A percentile compares a stretch with the other conserved stretches of the same genome.
Conservation (phyloP, 768 basidiomycete species). For the Trametes villosa region DNA sequence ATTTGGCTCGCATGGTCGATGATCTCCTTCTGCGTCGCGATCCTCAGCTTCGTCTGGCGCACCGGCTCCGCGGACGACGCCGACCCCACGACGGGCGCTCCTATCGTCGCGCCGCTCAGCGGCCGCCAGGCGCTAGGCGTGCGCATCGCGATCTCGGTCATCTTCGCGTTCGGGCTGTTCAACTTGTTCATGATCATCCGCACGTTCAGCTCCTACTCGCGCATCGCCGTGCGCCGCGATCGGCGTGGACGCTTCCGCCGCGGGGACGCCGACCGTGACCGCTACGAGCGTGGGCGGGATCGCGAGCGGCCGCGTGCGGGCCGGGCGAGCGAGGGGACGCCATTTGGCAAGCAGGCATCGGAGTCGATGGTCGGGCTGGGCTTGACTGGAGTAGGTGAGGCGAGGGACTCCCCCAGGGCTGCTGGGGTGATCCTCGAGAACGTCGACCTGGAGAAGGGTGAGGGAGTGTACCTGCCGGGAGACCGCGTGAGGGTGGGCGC, state of each 20-base stretch:
- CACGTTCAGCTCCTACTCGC: slow-evolving; percentile 62
- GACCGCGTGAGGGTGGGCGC: slow-evolving; percentile 16
- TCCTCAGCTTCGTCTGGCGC: slow-evolving; percentile 71
- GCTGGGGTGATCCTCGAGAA: slow-evolving; percentile 21
- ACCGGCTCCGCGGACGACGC: slow-evolving; percentile 52
- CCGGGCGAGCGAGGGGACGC: slow-evolving; percentile 16
- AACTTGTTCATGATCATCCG: slow-evolving; percentile 65
- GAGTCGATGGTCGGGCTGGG: slow-evolving; percentile 27
- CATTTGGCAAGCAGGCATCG: slow-evolving; percentile 17
- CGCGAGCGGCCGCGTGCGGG: slow-evolving; percentile 14
- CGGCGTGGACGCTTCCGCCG: slow-evolving; percentile 13
- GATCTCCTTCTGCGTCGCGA: slow-evolving; percentile 63
- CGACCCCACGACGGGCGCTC: slow-evolving; percentile 26
- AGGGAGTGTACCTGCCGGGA: slow-evolving; percentile 17
- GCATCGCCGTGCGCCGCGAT: slow-evolving; percentile 19
- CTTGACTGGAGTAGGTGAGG: slow-evolving; percentile 20
- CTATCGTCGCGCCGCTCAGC: slow-evolving; percentile 37
- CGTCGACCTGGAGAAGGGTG: slow-evolving; percentile 28
- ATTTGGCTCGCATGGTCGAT: slow-evolving; percentile 80
- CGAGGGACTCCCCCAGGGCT: slow-evolving; percentile 15
- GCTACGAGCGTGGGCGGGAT: slow-evolving; percentile 16
- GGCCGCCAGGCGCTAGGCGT: slow-evolving; percentile 49
- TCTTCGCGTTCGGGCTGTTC: slow-evolving; percentile 61
- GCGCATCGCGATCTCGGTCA: slow-evolving; percentile 56
- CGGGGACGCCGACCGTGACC: slow-evolving; percentile 11